Conservation (phyloP, 2,329 filamentous ascomycete genomes). For the Aschersonia sp. region DNA sequence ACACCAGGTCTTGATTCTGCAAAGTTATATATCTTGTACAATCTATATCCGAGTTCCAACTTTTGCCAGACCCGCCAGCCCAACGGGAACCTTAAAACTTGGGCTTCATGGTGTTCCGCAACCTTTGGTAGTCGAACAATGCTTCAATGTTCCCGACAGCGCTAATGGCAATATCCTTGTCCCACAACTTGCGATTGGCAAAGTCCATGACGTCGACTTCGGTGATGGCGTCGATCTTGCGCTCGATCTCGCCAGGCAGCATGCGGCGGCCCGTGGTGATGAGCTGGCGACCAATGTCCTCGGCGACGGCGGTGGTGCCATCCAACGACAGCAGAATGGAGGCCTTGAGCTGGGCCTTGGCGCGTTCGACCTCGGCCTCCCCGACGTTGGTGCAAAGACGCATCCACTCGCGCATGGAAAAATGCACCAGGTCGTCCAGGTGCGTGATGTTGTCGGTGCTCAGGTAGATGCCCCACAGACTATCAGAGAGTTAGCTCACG, state of each 20-base stretch:
- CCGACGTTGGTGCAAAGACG: constrained; percentile 80
- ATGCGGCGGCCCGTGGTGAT: constrained; percentile 91
- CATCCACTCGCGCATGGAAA: constrained; percentile 96
- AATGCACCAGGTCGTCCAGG: constrained; percentile 94
- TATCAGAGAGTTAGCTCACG: constrained; percentile 19
- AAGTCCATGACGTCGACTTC: constrained; percentile 97
- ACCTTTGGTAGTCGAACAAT: constrained; percentile 61
- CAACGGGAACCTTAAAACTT: constrained; percentile 38
- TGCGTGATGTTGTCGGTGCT: constrained; percentile 77
- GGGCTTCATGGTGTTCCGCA: constrained; percentile 77
- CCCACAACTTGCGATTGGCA: constrained; percentile 89
- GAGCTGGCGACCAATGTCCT: constrained; percentile 97
- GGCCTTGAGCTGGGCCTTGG: constrained; percentile 98
- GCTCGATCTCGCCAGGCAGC: constrained; percentile 87
- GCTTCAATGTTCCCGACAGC: constrained; percentile 90
- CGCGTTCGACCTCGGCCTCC: constrained; percentile 87
- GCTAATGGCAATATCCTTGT: constrained; percentile 87
- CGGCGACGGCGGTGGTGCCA: constrained; percentile 90
- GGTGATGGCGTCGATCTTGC: constrained; percentile 73
- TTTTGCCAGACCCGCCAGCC: constrained; percentile 16
- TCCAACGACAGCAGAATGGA: constrained; percentile 94
- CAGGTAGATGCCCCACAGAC: constrained; percentile 99
- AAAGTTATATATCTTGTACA: constrained; percentile 34
- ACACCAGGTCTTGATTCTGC: constrained; percentile 30
- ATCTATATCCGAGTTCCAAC: constrained; percentile 33